A percentile compares a stretch with the other conserved stretches of the same genome.
Conservation (phyloP, 306 rosid species). For the Mimosa pudica region DNA sequence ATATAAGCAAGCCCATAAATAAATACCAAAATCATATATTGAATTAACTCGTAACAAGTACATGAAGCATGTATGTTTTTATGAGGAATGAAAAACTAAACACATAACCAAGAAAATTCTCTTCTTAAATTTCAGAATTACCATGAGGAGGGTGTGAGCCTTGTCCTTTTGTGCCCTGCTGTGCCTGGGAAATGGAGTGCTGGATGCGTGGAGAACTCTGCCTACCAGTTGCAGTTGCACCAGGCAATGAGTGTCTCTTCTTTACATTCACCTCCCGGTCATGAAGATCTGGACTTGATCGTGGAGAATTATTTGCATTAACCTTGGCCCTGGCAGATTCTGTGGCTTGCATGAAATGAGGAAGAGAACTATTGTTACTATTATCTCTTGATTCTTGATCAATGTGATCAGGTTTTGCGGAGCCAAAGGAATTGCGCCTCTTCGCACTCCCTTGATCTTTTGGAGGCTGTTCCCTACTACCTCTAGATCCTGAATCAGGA, state of each 20-base stretch:
- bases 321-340: conserved; percentile 95
- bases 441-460: conserved; percentile 72
- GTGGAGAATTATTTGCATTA: conserved; percentile 68
- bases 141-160: conserved; percentile 44
- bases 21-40: neutral
- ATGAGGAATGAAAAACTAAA: neutral
- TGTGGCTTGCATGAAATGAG: conserved; percentile 96
- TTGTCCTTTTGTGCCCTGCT: conserved; percentile 60
- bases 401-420: conserved; percentile 55
- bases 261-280: conserved; percentile 64
- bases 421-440: conserved; percentile 75
- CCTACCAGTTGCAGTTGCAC: conserved; percentile 61
- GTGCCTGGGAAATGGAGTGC: conserved; percentile 65
- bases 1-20: neutral
- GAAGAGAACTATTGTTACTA: conserved; percentile 62
- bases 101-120: conserved; percentile 1
- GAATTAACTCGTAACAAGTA: conserved; percentile 5
- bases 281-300: conserved; percentile 91
- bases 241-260: conserved; percentile 74
- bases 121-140: conserved; percentile 24
- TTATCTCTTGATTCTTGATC: conserved; percentile 75
- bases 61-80: neutral
- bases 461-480: conserved; percentile 55
- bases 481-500: conserved; percentile 61
- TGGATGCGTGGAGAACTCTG: conserved; percentile 86